Evolutionary conservation across 2,329 filamentous ascomycete genomes (phyloP).

Genomic region (Penicillium glabrum): DNA sequence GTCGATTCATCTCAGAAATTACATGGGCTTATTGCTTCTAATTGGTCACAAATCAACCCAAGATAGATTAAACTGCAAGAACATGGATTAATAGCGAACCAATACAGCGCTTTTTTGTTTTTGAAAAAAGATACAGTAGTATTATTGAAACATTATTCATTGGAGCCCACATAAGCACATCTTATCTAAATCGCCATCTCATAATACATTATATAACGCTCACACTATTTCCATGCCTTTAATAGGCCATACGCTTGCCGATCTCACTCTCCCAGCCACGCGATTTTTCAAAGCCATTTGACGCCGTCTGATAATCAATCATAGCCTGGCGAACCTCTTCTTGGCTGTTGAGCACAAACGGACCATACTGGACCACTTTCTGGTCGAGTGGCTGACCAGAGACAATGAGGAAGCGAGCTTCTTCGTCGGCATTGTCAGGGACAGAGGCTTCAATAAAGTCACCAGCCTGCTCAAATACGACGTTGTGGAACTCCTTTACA

Average conservation of each 20-base stretch:
- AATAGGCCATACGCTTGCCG: constrained; percentile 67
- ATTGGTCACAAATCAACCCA: background rate
- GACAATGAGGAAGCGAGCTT: constrained; percentile 60
- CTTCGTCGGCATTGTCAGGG: constrained; percentile 61
- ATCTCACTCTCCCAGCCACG: constrained; percentile 82
- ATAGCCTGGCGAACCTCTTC: constrained; percentile 76
- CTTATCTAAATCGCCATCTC: constrained; percentile 1
- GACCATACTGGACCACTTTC: constrained; percentile 78
- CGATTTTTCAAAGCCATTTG: constrained; percentile 79
- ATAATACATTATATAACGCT: background rate
- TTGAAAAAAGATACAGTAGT: background rate
- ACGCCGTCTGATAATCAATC: constrained; percentile 69
- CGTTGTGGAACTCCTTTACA: constrained; percentile 71
- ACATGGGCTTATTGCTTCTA: no score
- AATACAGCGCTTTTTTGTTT: no score
- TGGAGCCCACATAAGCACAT: background rate
- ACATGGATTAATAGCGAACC: background rate
- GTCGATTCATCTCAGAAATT: background rate
- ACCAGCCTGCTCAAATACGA: constrained; percentile 79
- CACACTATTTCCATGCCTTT: constrained; percentile 9
- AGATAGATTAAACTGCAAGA: background rate
- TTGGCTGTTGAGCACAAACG: constrained; percentile 74
- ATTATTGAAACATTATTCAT: background rate
- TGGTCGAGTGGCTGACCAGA: constrained; percentile 80
- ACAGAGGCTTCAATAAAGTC: constrained; percentile 74